Evolutionary conservation across 768 basidiomycete genomes (phyloP).

Genomic region (Tylopilus felleus): DNA sequence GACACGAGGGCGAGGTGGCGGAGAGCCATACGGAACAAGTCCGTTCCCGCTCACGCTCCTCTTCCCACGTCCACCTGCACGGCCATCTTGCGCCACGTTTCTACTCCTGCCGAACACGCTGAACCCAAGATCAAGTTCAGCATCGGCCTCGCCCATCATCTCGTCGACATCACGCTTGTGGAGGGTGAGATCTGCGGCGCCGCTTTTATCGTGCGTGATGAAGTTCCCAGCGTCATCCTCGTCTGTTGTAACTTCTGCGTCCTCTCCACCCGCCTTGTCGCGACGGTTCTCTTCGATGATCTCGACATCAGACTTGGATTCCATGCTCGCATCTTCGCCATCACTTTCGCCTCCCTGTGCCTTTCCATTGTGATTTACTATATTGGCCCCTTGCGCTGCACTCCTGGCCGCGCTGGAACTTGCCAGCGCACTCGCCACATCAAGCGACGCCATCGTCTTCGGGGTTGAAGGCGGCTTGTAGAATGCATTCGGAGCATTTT

Average conservation of each 20-base stretch:
- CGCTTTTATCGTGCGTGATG: conserved; percentile 19
- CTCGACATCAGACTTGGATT: conserved; percentile 17
- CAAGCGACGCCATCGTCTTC: not conserved
- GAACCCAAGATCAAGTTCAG: conserved; percentile 13
- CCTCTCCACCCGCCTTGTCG: not conserved
- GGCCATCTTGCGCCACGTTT: not conserved
- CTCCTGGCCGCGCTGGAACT: not conserved
- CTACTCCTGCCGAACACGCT: conserved; percentile 20
- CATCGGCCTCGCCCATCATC: conserved; percentile 4
- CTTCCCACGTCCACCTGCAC: not conserved
- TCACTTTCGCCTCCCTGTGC: not conserved
- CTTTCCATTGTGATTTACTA: conserved; percentile 7
- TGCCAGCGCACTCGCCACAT: not conserved
- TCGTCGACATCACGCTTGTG: conserved; percentile 7
- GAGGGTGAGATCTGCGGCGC: conserved; percentile 19
- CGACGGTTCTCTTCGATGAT: conserved; percentile 5
- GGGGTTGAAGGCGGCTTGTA: conserved; percentile 47
- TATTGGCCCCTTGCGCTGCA: not conserved
- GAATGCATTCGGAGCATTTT: conserved; percentile 60
- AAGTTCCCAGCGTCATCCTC: conserved; percentile 16
- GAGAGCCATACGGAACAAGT: conserved; percentile 1
- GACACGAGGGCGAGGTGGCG: conserved; percentile 7
- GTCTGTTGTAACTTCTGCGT: conserved; percentile 2
- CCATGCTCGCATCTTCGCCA: conserved; percentile 23
- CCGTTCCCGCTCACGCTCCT: not conserved